These are phyloP conservation scores for Termitomyces titanicus DNA, from an alignment of 768 basidiomycete genomes.

Conservation along the genomic window DNA sequence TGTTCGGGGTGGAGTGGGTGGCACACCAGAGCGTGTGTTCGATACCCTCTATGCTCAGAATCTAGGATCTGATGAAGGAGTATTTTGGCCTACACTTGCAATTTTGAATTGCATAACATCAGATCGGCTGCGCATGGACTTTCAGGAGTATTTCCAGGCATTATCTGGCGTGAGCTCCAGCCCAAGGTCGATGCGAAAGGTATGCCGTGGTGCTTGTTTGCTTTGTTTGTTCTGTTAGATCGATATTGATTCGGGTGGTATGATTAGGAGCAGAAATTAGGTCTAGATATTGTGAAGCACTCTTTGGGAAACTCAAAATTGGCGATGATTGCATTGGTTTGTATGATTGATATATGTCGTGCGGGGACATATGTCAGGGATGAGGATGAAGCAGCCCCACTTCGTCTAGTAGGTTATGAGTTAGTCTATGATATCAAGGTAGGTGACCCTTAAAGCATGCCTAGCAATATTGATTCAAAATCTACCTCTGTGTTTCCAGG, in stretches of 20 bases:
- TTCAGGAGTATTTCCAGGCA: constrained; percentile 54
- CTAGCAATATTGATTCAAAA: not conserved
- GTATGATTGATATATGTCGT: constrained; percentile 74
- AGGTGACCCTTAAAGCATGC: not conserved
- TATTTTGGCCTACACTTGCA: constrained; percentile 80
- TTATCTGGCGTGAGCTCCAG: constrained; percentile 24
- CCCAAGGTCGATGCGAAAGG: constrained; percentile 38
- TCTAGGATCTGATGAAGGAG: constrained; percentile 41
- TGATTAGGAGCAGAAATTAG: constrained; percentile 53
- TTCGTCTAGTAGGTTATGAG: constrained; percentile 66
- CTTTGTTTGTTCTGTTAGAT: not conserved
- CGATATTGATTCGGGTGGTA: not conserved
- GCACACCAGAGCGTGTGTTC: constrained; percentile 82
- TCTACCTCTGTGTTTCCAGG: constrained; percentile 14
- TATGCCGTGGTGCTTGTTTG: constrained; percentile 12
- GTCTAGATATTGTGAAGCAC: constrained; percentile 59
- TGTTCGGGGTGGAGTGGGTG: constrained; percentile 64
- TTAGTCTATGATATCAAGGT: constrained; percentile 82
- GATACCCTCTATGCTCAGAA: constrained; percentile 66
- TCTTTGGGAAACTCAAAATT: constrained; percentile 52
- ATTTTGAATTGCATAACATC: constrained; percentile 72
- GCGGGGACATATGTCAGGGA: constrained; percentile 53
- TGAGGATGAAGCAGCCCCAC: constrained; percentile 56
- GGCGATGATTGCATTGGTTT: constrained; percentile 65
- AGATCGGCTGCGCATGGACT: constrained; percentile 64